Evolutionary conservation across 345 rosid genomes (phyloP).

Genomic region (Populus davidiana): DNA sequence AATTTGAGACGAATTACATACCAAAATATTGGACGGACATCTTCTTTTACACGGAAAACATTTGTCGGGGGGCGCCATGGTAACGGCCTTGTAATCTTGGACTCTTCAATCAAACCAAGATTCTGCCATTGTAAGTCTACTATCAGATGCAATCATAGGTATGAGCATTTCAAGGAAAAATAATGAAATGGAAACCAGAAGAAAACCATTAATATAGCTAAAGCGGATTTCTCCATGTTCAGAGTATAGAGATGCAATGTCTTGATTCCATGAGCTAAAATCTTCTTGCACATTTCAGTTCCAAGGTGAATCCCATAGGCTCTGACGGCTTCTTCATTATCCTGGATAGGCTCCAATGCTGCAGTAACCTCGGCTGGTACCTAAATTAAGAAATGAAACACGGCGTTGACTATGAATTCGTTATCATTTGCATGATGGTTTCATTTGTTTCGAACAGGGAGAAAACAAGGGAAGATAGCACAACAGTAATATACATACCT

Average conservation of each 20-base stretch:
- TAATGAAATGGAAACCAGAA: constrained; percentile 9
- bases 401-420: neutral
- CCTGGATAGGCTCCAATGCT: constrained; percentile 93
- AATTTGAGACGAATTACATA: constrained; percentile 25
- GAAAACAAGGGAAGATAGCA: too few relatives aligned
- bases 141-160: constrained; percentile 15
- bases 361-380: constrained; percentile 78
- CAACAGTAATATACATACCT: constrained; percentile 35
- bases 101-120: constrained; percentile 92
- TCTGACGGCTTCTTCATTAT: constrained; percentile 94
- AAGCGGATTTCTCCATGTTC: constrained; percentile 93
- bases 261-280: constrained; percentile 83
- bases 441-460: too few relatives aligned
- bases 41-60: constrained; percentile 85
- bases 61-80: constrained; percentile 97
- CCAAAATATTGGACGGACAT: constrained; percentile 97
- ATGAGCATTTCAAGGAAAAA: neutral
- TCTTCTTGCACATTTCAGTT: constrained; percentile 95
- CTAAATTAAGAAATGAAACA: constrained; percentile 26
- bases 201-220: constrained; percentile 74
- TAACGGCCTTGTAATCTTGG: constrained; percentile 67
- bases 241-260: constrained; percentile 86
- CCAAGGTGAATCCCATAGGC: constrained; percentile 92
- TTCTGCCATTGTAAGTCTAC: constrained; percentile 48
- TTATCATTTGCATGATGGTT: too few relatives aligned